Evolutionary conservation across 345 rosid species (phyloP), one percentile per base, ranked within the genome.

Genomic region (Euphorbia pulcherrima): DNA sequence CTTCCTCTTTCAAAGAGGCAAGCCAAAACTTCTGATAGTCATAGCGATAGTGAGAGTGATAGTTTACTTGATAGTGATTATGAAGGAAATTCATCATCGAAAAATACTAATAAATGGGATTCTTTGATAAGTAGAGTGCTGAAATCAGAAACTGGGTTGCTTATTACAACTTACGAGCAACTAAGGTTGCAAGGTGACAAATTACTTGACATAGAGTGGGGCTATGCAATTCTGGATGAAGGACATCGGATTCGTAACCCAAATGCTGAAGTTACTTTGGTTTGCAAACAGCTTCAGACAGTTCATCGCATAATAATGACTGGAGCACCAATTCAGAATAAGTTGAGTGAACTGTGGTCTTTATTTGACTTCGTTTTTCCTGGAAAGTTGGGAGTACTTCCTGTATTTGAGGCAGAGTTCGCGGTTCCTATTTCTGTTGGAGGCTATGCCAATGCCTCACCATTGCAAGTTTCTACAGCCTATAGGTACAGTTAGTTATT

Each of bases 281-380:
- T 88, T 66, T 91, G 97, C 84, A 94, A 94, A 81, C 96, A 94
- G 84, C 85, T 94, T 62, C 99, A 91, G 83, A 94, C 97, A 6
- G 88, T 91, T 79, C 96, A 94, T 63, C 87, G 96, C 4, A 80
- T 94, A 69, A 91, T 94, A 69, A 91, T 94, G 99, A 94, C 96
- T 27, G 99, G 99, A 3, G 87, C 99, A 70, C 99, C 99, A 35
- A 94, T 94, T 73, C 97, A 94, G 81, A 94, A 94, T 80, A 91
- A 83, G 82, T 85, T 94, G 70, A 77, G 84, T 18, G 99, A 94
- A 74, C 78, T 94, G 28, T 94, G 99, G 97, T 94, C 97, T 72
- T 76, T 94, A 74, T 94, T 94, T 78, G 99, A 91, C 87, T 94
- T 94, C 79, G 97, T 94, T 71, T 94, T 94, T 81, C 99, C 99